Conservation (phyloP, 495 filamentous ascomycete species). For the Aspergillus avenaceus region DNA sequence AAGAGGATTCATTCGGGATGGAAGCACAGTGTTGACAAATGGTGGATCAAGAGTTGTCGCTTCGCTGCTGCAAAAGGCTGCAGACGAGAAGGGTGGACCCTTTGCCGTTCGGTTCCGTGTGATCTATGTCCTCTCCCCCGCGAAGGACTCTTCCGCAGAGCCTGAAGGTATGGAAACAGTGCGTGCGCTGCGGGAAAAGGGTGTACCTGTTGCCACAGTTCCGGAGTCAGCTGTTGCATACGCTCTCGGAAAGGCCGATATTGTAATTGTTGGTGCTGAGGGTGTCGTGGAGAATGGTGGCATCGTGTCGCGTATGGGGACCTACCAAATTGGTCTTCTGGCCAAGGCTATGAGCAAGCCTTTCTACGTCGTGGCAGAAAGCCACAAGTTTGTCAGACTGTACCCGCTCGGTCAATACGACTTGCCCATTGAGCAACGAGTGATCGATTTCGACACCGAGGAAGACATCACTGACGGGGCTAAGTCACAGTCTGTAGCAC, state of each 20-base stretch:
- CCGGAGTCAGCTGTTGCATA: constrained; percentile 78
- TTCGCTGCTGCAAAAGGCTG: constrained; percentile 68
- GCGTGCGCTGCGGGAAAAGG: constrained; percentile 61
- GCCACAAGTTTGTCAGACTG: constrained; percentile 87
- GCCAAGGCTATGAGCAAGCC: constrained; percentile 73
- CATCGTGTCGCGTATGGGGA: constrained; percentile 84
- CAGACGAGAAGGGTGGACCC: constrained; percentile 55
- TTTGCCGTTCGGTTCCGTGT: constrained; percentile 69
- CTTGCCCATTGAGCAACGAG: constrained; percentile 68
- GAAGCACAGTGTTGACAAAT: constrained; percentile 77
- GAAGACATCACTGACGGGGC: constrained; percentile 45
- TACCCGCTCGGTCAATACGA: constrained; percentile 78
- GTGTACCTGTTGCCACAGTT: constrained; percentile 81
- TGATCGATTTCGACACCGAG: constrained; percentile 63
- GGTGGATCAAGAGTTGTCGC: constrained; percentile 82
- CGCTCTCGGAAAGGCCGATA: constrained; percentile 72
- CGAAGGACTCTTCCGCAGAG: constrained; percentile 31
- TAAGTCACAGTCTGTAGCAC: constrained; percentile 20
- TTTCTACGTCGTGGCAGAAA: constrained; percentile 90
- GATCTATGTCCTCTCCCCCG: constrained; percentile 65
- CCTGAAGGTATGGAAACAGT: constrained; percentile 61
- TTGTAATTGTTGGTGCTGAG: constrained; percentile 90
- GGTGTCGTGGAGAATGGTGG: constrained; percentile 92
- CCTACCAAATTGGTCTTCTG: constrained; percentile 81
- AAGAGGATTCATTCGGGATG: constrained; percentile 69